Conservation (phyloP, 331 rosid genomes). For the Cydonia oblonga region DNA sequence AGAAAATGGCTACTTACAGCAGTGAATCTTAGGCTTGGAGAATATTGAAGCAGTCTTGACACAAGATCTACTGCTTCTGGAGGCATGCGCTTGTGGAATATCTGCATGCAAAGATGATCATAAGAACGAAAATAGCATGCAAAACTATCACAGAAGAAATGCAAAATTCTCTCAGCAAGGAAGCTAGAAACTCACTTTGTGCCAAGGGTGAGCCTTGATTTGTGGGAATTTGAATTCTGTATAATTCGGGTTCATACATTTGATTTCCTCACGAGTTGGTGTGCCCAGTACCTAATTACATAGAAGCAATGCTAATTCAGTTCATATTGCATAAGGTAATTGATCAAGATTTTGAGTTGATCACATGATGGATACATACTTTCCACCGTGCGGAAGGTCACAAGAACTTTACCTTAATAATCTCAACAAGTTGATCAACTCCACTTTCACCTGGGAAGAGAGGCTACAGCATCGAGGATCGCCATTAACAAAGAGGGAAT, state of each 20-base stretch:
- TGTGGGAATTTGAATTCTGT: conserved; percentile 58
- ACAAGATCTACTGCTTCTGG: conserved; percentile 64
- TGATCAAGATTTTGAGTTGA: not conserved
- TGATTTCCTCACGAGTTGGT: conserved; percentile 58
- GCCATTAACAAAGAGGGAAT: not conserved
- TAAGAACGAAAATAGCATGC: not conserved
- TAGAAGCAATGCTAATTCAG: not conserved
- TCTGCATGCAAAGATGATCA: conserved; percentile 16
- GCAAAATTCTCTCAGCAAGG: not conserved
- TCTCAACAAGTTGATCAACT: conserved; percentile 68
- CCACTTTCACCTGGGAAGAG: conserved; percentile 63
- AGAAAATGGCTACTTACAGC: conserved; percentile 32
- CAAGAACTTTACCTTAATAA: conserved; percentile 40
- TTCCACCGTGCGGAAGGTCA: not conserved
- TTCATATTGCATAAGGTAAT: not conserved
- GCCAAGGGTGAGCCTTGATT: conserved; percentile 58
- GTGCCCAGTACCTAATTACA: conserved; percentile 47
- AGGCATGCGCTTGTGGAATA: conserved; percentile 61
- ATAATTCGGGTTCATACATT: conserved; percentile 60
- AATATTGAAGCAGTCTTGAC: conserved; percentile 62
- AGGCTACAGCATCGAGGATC: conserved; percentile 36
- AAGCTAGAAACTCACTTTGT: conserved; percentile 31
- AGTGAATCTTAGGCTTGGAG: conserved; percentile 50
- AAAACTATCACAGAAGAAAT: not conserved
- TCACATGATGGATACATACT: not conserved